Evolutionary conservation across 805 yeast species (phyloP).

Genomic region (Saccharomycopsis javanensis): DNA sequence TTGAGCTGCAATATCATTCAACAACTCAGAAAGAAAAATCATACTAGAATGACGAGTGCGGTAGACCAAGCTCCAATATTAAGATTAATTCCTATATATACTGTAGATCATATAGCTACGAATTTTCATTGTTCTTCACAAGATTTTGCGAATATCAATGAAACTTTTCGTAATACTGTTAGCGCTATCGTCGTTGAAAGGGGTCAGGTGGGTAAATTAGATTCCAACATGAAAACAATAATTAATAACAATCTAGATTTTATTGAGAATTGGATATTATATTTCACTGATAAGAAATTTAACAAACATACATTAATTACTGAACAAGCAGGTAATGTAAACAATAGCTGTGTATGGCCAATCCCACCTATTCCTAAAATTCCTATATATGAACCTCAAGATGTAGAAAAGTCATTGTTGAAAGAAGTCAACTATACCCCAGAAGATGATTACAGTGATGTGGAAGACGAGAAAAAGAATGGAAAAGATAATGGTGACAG

Average conservation of each 20-base stretch:
- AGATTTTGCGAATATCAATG: conserved; percentile 24
- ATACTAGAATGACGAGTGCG: background rate
- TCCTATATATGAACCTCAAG: conserved; percentile 53
- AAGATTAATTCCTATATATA: conserved; percentile 64
- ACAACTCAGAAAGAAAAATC: conserved; percentile 23
- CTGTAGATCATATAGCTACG: conserved; percentile 72
- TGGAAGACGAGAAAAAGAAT: conserved; percentile 29
- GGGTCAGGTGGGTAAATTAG: conserved; percentile 72
- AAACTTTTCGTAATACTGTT: conserved; percentile 51
- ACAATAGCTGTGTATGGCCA: conserved; percentile 46
- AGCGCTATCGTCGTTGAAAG: conserved; percentile 77
- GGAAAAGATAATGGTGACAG: conserved; percentile 24
- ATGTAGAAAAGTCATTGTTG: conserved; percentile 68
- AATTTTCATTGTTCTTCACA: conserved; percentile 31
- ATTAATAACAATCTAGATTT: conserved; percentile 57
- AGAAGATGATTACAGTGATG: conserved; percentile 37
- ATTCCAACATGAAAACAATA: conserved; percentile 69
- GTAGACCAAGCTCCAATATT: conserved; percentile 42
- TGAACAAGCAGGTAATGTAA: conserved; percentile 1
- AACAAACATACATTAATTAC: conserved; percentile 3
- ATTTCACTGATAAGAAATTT: conserved; percentile 19
- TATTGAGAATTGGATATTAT: conserved; percentile 50
- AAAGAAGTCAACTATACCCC: conserved; percentile 60
- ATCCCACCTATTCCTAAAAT: conserved; percentile 63
- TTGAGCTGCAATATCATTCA: conserved; percentile 28